Evolutionary conservation across 2,329 filamentous ascomycete genomes (phyloP).

Genomic region (Arachnomyces sp.): DNA sequence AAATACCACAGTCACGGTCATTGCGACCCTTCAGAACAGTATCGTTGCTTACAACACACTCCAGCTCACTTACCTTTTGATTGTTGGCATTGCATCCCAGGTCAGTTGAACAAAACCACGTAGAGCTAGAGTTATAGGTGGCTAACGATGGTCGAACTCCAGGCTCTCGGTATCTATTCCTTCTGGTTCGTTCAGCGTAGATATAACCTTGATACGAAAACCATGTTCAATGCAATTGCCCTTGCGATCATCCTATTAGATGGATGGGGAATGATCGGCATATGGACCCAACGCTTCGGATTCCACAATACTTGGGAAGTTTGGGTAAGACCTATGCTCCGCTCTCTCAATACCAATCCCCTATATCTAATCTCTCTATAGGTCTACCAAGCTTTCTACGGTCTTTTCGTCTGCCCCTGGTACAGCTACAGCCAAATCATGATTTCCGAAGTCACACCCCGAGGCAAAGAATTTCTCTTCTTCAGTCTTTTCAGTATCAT

Average conservation of each 20-base stretch:
- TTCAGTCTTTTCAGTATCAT: conserved; percentile 62
- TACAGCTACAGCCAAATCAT: conserved; percentile 64
- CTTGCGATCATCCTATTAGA: conserved; percentile 52
- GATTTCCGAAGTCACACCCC: conserved; percentile 60
- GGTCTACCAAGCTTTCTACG: conserved; percentile 49
- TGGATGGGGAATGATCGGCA: conserved; percentile 52
- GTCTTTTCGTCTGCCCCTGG: conserved; percentile 60
- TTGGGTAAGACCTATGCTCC: conserved; percentile 28
- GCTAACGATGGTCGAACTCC: too few species aligned
- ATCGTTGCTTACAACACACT: conserved; percentile 59
- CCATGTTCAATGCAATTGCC: conserved; percentile 60
- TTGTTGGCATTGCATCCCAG: conserved; percentile 58
- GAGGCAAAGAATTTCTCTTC: conserved; percentile 62
- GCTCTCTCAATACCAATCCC: neutral
- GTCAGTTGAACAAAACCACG: conserved; percentile 23
- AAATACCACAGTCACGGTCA: conserved; percentile 62
- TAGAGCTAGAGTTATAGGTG: neutral
- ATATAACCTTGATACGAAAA: conserved; percentile 54
- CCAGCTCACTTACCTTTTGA: conserved; percentile 56
- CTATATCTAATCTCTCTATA: conserved; percentile 4
- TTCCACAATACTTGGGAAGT: conserved; percentile 49
- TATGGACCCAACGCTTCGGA: conserved; percentile 47
- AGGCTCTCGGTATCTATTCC: conserved; percentile 48
- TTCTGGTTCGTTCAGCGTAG: conserved; percentile 56
- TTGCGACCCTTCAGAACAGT: conserved; percentile 56